These are phyloP conservation scores for Diplodia mutila DNA, from an alignment of 2,329 filamentous ascomycete genomes.

Conservation along the genomic window DNA sequence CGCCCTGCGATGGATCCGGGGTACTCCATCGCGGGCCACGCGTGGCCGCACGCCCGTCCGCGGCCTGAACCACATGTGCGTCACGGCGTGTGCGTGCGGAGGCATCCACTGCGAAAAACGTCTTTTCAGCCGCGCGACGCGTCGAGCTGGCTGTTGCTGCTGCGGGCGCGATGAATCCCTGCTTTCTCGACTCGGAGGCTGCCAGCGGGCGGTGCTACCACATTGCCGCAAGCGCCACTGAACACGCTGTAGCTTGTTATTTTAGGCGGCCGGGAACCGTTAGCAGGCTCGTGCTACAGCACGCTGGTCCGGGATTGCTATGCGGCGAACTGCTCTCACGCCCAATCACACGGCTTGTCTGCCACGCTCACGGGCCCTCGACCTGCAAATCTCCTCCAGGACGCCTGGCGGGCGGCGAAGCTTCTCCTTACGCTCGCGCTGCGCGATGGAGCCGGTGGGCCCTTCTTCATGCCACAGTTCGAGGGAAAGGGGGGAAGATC, in stretches of 20 bases:
- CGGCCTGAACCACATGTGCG: slow-evolving; percentile 1
- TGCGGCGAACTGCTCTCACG: slow-evolving; percentile 13
- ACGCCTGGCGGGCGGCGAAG: slow-evolving; percentile 9
- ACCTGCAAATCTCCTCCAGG: slow-evolving; percentile 22
- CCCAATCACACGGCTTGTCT: slow-evolving; percentile 1
- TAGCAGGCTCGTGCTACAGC: slow-evolving; percentile 24
- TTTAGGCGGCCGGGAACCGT: slow-evolving; percentile 24
- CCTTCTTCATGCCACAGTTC: slow-evolving; percentile 13
- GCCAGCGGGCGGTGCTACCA: slow-evolving; percentile 24
- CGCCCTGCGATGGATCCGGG: slow-evolving; percentile 15
- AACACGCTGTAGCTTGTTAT: slow-evolving; percentile 23
- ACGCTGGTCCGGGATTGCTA: slow-evolving; percentile 8
- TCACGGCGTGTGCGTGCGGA: slow-evolving; percentile 3
- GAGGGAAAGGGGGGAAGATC: slow-evolving; percentile 13
- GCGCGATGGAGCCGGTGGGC: slow-evolving; percentile 19
- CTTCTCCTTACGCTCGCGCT: slow-evolving; percentile 21
- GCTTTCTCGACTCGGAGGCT: slow-evolving; percentile 7
- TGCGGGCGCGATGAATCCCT: slow-evolving; percentile 12
- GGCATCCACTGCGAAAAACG: not conserved
- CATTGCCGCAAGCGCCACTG: slow-evolving; percentile 24
- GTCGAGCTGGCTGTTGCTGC: slow-evolving; percentile 3
- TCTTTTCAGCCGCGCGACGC: slow-evolving; percentile 2
- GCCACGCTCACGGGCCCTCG: not conserved
- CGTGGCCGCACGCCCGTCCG: slow-evolving; percentile 10
- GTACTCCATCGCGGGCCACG: slow-evolving; percentile 6